These are phyloP conservation scores for Zygoascus hellenicus DNA, from an alignment of 1,139 yeast genomes.

Conservation along the genomic window DNA sequence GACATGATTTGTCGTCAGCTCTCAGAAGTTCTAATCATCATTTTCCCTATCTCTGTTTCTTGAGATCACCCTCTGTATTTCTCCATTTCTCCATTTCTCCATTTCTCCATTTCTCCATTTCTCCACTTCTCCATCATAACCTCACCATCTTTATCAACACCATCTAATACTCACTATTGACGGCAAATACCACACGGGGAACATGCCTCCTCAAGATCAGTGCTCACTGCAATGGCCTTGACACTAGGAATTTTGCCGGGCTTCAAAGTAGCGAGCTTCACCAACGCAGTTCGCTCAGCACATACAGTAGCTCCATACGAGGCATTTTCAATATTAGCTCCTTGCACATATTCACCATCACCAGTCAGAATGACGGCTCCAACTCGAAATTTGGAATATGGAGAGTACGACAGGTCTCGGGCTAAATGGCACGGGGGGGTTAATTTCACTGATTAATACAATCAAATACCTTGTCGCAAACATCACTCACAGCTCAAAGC, in stretches of 20 bases:
- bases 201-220: slow-evolving; percentile 55
- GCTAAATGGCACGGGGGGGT: slow-evolving; percentile 25
- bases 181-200: slow-evolving; percentile 95
- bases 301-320: slow-evolving; percentile 85
- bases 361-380: slow-evolving; percentile 67
- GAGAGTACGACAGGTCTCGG: slow-evolving; percentile 54
- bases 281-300: slow-evolving; percentile 81
- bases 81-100: no score
- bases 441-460: not conserved
- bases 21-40: no score
- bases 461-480: not conserved
- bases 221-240: slow-evolving; percentile 64
- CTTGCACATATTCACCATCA: slow-evolving; percentile 48
- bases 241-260: slow-evolving; percentile 34
- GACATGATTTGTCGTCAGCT: no score
- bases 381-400: slow-evolving; percentile 82
- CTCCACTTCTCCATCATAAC: no score
- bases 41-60: no score
- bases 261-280: slow-evolving; percentile 56
- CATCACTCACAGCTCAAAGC: slow-evolving; percentile 15
- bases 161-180: slow-evolving; percentile 45
- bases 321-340: slow-evolving; percentile 92
- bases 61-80: no score
- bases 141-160: not conserved
- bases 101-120: no score